Evolutionary conservation across 768 basidiomycete species (phyloP).

Genomic region (Royoungia palumana): DNA sequence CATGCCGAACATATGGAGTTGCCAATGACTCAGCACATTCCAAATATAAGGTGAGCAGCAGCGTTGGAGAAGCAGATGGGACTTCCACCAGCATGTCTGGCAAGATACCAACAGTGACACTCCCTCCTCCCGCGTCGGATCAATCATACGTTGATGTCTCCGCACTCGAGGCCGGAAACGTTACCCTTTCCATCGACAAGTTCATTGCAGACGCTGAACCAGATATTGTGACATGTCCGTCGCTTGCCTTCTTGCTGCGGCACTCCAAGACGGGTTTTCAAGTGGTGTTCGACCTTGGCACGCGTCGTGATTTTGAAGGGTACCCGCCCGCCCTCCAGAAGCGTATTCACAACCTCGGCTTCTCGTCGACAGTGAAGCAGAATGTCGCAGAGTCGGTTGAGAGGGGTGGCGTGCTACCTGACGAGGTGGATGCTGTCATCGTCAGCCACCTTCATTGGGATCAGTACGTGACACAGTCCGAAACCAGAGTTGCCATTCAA

Average conservation of each 20-base stretch:
- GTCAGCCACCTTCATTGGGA: conserved; percentile 58
- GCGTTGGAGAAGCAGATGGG: no score
- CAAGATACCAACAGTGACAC: conserved; percentile 5
- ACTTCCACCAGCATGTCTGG: background rate
- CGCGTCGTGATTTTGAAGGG: conserved; percentile 45
- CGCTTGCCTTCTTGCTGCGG: conserved; percentile 49
- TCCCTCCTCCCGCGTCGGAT: conserved; percentile 19
- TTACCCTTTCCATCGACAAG: conserved; percentile 37
- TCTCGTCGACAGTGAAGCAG: conserved; percentile 23
- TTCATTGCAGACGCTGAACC: conserved; percentile 36
- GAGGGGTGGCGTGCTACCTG: conserved; percentile 46
- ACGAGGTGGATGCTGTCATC: conserved; percentile 43
- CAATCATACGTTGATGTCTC: conserved; percentile 56
- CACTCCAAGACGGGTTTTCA: conserved; percentile 41
- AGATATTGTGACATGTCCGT: conserved; percentile 35
- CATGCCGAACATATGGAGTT: no score
- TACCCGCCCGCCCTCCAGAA: conserved; percentile 35
- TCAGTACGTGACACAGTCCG: conserved; percentile 19
- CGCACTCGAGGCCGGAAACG: conserved; percentile 49
- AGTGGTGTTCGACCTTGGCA: conserved; percentile 56
- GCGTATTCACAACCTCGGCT: conserved; percentile 8
- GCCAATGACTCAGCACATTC: no score
- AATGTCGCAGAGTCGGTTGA: conserved; percentile 46
- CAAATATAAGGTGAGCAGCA: no score
- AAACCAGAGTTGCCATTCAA: background rate